Base-by-base conservation (phyloP, 805 yeast genomes). In the Soucietia sequanensis region DNA sequence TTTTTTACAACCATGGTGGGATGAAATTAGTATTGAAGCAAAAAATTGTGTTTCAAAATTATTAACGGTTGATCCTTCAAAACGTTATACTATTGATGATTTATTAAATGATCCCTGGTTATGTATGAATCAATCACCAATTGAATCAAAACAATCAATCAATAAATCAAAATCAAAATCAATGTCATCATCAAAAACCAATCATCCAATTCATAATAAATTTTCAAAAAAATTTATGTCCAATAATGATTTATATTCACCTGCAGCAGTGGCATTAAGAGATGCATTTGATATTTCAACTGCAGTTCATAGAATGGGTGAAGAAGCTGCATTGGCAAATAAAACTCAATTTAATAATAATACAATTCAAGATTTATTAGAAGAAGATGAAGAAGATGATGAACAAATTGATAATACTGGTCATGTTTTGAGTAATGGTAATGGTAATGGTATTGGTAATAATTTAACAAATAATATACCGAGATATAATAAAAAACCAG, bases 1-100 rank as follows among this genome's bases (percentile, higher is more conserved):
- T 9, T 85, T 85, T 47, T 63, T 85, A 46, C 67, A 78, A 23
- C 95, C 95, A 2, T 85, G 95, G 95, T 85, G 95, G 95, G 95
- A 85, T 56, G 93, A 85, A 44, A 82, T 85, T 23, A 72, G 82
- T 31, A 52, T 47, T 23, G 78, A 74, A 5, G 95, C 93, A 5
- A 84, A 83, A 58, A 68, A 78, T 44, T 75, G 88, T 57, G 87
- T 85, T 5, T 60, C 78, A 3, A 76, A 70, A 41, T 65, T 85
- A 41, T 63, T 85, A 23, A 81, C 88, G 0, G 91, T 85, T 13
- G 84, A 83, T 50, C 88, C 90, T 5, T 59, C 65, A 20, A 62
- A 71, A 35, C 65, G 95, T 37, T 83, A 83, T 51, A 78, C 86
- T 6, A 80, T 85, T 38, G 82, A 81, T 38, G 81, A 84, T 33